Conservation (phyloP, 148 eudicot species). For the Rhododendron griersonianum region DNA sequence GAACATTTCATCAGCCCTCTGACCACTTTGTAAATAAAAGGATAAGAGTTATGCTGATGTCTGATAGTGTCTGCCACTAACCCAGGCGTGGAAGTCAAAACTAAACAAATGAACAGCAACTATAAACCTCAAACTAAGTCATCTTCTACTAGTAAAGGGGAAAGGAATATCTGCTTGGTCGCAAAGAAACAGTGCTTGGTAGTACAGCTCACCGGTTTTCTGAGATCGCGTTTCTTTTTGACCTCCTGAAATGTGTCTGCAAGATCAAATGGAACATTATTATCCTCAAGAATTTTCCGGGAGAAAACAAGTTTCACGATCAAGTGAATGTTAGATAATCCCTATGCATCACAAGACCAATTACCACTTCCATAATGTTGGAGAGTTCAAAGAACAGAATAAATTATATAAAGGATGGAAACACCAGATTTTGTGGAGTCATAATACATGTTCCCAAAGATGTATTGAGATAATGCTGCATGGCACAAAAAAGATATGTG, state of each 20-base stretch:
- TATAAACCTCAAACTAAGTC: background rate
- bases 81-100: background rate
- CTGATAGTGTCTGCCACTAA: background rate
- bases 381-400: background rate
- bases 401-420: background rate
- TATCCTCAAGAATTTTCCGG: background rate
- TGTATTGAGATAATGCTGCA: background rate
- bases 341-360: background rate
- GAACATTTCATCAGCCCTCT: background rate
- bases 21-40: background rate
- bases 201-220: constrained; percentile 29
- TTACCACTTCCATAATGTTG: background rate
- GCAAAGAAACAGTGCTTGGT: background rate
- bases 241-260: constrained; percentile 52
- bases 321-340: background rate
- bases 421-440: background rate
- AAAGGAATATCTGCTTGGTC: background rate
- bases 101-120: background rate
- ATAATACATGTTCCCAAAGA: background rate
- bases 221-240: constrained; percentile 37
- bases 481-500: background rate
- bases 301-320: background rate
- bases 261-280: constrained; percentile 2
- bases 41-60: background rate
- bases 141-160: background rate